Percentiles rank a stretch among this genome's conserved stretches.
Conservation (phyloP, 352 stramenopile genomes). For the Aphanomyces astaci region DNA sequence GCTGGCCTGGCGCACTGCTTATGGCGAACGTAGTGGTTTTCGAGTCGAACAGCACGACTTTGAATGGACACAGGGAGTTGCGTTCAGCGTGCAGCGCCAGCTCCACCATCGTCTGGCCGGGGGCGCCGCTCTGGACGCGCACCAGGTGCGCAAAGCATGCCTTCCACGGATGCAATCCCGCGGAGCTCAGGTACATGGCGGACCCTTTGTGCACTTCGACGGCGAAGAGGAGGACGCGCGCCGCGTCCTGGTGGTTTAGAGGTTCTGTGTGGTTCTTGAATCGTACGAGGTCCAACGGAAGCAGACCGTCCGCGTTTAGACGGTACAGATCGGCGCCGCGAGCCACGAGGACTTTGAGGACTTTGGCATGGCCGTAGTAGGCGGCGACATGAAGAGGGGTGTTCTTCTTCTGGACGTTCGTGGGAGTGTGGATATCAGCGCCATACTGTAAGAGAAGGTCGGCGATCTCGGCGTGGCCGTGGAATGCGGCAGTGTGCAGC, state of each 20-base stretch:
- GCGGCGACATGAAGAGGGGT: conserved; percentile 17
- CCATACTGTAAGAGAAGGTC: neutral
- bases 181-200: neutral
- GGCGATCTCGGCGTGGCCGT: neutral
- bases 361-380: conserved; percentile 1
- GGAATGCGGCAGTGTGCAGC: conserved; percentile 1
- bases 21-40: neutral
- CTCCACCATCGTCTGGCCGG: conserved; percentile 1
- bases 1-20: no score
- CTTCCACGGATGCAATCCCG: conserved; percentile 2
- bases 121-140: neutral
- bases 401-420: conserved; percentile 12
- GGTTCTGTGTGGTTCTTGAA: neutral
- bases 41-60: conserved; percentile 10
- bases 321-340: conserved; percentile 18
- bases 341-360: neutral
- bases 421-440: conserved; percentile 4
- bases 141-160: conserved; percentile 7
- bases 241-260: neutral
- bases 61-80: neutral
- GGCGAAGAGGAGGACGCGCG: neutral
- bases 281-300: conserved; percentile 13
- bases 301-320: conserved; percentile 2
- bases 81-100: conserved; percentile 4
- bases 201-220: conserved; percentile 5